phyloP scores from a whole-genome alignment of 768 basidiomycete genomes.

The Auriscalpium vulgare region DNA sequence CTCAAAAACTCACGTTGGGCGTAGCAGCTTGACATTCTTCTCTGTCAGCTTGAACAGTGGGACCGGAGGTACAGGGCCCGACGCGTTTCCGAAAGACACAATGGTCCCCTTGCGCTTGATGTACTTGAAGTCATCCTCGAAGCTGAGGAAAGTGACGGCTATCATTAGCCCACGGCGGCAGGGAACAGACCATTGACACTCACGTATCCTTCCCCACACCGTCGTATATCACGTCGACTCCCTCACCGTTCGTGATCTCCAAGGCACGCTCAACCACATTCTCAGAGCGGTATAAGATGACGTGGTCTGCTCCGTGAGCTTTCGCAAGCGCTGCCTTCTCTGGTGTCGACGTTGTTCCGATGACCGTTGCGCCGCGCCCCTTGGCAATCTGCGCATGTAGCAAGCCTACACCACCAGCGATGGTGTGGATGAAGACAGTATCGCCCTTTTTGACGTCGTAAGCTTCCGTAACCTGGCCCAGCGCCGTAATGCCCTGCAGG shows the following conservation, averaged over 20 bases:
- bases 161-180: neutral
- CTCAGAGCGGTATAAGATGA: conserved; percentile 73
- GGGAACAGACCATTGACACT: conserved; percentile 22
- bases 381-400: conserved; percentile 62
- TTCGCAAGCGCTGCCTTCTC: conserved; percentile 81
- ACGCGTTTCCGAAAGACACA: conserved; percentile 85
- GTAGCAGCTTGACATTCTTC: conserved; percentile 72
- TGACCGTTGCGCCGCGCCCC: conserved; percentile 75
- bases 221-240: conserved; percentile 85
- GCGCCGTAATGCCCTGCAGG: conserved; percentile 72
- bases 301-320: conserved; percentile 75
- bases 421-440: conserved; percentile 77
- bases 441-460: conserved; percentile 79
- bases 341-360: conserved; percentile 83
- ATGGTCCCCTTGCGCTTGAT: conserved; percentile 79
- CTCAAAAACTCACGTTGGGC: conserved; percentile 46
- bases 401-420: conserved; percentile 84
- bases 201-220: conserved; percentile 97
- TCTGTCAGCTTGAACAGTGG: conserved; percentile 60
- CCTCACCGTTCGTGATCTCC: conserved; percentile 69
- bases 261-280: conserved; percentile 67
- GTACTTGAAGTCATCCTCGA: conserved; percentile 74
- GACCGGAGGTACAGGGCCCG: conserved; percentile 71
- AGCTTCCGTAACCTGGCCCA: conserved; percentile 75
- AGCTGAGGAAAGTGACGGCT: conserved; percentile 32